Evolutionary conservation across 768 basidiomycete species (phyloP).

Genomic region (Pleurotus ostreatus): DNA sequence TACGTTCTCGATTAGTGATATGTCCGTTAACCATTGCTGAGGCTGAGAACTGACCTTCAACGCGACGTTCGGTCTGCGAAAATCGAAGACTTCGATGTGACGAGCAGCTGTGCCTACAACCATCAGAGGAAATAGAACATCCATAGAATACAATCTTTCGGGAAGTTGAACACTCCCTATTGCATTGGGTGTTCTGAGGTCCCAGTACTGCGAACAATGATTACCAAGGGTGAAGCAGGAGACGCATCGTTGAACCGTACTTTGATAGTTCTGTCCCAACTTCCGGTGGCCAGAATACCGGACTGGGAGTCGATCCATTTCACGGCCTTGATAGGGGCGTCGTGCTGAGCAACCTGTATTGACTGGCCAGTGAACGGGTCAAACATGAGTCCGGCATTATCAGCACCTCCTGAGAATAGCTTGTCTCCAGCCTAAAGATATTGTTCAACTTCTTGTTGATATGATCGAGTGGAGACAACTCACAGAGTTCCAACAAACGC

Average conservation of each 20-base stretch:
- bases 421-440: conserved; percentile 76
- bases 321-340: conserved; percentile 81
- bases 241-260: conserved; percentile 31
- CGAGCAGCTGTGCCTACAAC: conserved; percentile 93
- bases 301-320: conserved; percentile 61
- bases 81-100: conserved; percentile 86
- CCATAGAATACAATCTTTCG: conserved; percentile 87
- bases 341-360: conserved; percentile 85
- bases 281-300: conserved; percentile 85
- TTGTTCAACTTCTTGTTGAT: neutral
- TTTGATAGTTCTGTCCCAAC: conserved; percentile 98
- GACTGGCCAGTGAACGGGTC: conserved; percentile 82
- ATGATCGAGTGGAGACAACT: neutral
- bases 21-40: neutral
- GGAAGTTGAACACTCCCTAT: conserved; percentile 80
- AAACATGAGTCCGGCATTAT: conserved; percentile 93
- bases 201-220: conserved; percentile 74
- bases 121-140: conserved; percentile 76
- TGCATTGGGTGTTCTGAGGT: conserved; percentile 72
- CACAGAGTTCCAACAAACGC: conserved; percentile 70
- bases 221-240: neutral
- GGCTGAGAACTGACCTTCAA: conserved; percentile 55
- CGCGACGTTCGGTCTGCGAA: conserved; percentile 72
- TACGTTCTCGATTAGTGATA: conserved; percentile 23
- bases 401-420: conserved; percentile 88